phyloP scores from a whole-genome alignment of 2,329 filamentous ascomycete genomes.

The Nemania bipapillata region DNA sequence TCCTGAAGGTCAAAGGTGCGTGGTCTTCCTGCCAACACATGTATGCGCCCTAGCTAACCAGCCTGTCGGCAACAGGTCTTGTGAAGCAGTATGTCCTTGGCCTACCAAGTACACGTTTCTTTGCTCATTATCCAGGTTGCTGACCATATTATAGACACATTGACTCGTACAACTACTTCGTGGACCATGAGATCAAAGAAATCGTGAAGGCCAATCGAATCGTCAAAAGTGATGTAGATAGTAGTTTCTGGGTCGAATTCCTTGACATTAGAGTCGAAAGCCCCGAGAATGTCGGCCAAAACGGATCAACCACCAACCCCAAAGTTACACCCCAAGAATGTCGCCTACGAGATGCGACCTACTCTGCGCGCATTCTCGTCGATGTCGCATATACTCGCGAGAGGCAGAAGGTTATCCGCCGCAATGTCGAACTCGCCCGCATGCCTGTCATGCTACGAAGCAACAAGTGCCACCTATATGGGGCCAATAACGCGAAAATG shows the following conservation, averaged over 20 bases:
- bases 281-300: constrained; percentile 81
- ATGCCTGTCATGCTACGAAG: constrained; percentile 98
- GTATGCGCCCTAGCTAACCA: constrained; percentile 22
- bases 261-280: constrained; percentile 87
- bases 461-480: constrained; percentile 86
- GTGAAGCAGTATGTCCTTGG: constrained; percentile 78
- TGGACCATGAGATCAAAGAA: constrained; percentile 95
- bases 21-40: constrained; percentile 31
- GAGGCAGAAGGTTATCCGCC: constrained; percentile 76
- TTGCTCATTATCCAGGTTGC: constrained; percentile 14
- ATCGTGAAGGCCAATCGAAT: constrained; percentile 91
- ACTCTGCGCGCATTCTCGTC: constrained; percentile 91
- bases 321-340: constrained; percentile 96
- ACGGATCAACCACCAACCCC: constrained; percentile 74
- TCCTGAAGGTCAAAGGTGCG: constrained; percentile 90
- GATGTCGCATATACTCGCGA: constrained; percentile 91
- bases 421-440: constrained; percentile 83
- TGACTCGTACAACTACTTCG: constrained; percentile 98
- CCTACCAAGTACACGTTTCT: not conserved
- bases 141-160: constrained; percentile 69
- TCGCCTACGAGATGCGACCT: constrained; percentile 95
- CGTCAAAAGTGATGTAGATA: constrained; percentile 91
- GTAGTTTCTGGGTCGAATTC: constrained; percentile 91
- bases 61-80: constrained; percentile 55
- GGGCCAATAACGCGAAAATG: constrained; percentile 88